These are phyloP conservation scores for Hordeum marinum DNA, from an alignment of 176 grass and related monocot species.

Conservation along the genomic window DNA sequence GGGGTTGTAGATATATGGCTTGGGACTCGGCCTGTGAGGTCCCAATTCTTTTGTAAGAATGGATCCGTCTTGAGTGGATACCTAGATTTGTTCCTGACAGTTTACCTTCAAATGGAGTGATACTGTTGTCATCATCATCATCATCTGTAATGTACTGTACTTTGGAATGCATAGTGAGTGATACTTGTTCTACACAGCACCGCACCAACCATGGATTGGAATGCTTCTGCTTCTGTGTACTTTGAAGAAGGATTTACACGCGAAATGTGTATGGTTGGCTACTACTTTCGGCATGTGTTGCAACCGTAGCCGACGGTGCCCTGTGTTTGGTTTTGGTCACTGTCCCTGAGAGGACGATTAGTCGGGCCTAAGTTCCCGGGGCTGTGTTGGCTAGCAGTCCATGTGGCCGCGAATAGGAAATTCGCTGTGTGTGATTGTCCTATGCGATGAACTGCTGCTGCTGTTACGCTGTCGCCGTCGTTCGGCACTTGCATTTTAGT, in stretches of 20 bases:
- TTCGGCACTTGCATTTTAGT: neutral
- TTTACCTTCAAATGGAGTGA: conserved; percentile 36
- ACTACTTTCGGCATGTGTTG: neutral
- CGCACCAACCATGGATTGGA: neutral
- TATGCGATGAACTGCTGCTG: neutral
- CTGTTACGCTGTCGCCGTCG: conserved; percentile 5
- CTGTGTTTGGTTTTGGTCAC: neutral
- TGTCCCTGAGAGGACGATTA: neutral
- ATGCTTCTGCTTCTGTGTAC: neutral
- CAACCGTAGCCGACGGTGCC: neutral
- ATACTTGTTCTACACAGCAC: neutral
- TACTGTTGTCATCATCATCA: neutral
- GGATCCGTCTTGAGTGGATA: conserved; percentile 2
- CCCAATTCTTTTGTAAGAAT: conserved; percentile 57
- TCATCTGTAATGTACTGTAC: conserved; percentile 18
- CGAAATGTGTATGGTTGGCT: neutral
- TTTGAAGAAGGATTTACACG: neutral
- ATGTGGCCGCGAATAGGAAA: neutral
- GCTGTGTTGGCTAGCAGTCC: neutral
- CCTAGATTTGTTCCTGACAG: conserved; percentile 21
- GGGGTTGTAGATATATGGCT: conserved; percentile 57
- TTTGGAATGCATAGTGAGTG: conserved; percentile 22
- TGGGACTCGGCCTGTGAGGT: conserved; percentile 15
- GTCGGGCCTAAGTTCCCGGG: neutral
- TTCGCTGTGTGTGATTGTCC: neutral